Conservation (phyloP, 768 basidiomycete species). For the Boletus barrowsii region DNA sequence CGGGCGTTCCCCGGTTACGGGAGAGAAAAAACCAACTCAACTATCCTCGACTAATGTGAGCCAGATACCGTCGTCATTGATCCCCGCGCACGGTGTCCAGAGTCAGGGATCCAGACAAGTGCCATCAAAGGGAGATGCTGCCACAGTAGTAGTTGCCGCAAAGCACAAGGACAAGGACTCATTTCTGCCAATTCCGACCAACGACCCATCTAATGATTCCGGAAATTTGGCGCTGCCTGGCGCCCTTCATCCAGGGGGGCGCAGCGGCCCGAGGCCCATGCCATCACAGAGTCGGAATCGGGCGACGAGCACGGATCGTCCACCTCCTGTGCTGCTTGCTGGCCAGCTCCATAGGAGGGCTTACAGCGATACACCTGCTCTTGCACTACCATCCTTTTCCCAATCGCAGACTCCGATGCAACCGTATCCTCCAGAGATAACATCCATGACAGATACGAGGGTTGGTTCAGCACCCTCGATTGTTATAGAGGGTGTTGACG, state of each 20-base stretch:
- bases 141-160: neutral
- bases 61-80: slow-evolving; percentile 23
- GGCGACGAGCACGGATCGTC: slow-evolving; percentile 7
- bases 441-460: neutral
- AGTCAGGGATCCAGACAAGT: slow-evolving; percentile 8
- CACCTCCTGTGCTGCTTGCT: slow-evolving; percentile 8
- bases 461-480: slow-evolving; percentile 16
- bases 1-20: slow-evolving; percentile 3
- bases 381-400: slow-evolving; percentile 7
- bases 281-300: slow-evolving; percentile 15
- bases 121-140: slow-evolving; percentile 6
- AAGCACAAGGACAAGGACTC: slow-evolving; percentile 26
- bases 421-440: slow-evolving; percentile 1
- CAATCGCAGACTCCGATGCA: slow-evolving; percentile 7
- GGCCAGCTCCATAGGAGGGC: slow-evolving; percentile 6
- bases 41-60: neutral
- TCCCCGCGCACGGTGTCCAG: slow-evolving; percentile 17
- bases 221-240: slow-evolving; percentile 32
- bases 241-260: slow-evolving; percentile 42
- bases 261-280: slow-evolving; percentile 17
- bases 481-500: slow-evolving; percentile 10
- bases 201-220: slow-evolving; percentile 19
- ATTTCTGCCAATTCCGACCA: slow-evolving; percentile 42
- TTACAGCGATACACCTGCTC: slow-evolving; percentile 11
- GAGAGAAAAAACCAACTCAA: slow-evolving; percentile 12